A percentile compares a stretch with the other conserved stretches of the same genome.
Evolutionary conservation across 108 stramenopile genomes (phyloP).

Genomic region (Fistulifera pelliculosa): DNA sequence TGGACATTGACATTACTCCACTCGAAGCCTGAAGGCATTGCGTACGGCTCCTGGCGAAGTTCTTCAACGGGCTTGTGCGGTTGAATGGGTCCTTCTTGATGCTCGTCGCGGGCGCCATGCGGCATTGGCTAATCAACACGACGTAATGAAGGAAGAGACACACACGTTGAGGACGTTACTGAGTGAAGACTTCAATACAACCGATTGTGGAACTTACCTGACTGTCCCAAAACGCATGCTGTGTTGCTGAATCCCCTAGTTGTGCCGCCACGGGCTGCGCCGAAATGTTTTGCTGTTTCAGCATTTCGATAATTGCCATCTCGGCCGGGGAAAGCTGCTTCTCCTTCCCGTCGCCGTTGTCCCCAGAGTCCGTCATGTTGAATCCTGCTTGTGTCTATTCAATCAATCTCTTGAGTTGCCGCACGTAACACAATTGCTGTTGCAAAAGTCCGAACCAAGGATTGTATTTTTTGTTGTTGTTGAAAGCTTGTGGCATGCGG

Average conservation of each 20-base stretch:
- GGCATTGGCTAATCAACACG: slow-evolving; percentile 33
- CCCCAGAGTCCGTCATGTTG: slow-evolving; percentile 21
- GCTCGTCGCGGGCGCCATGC: slow-evolving; percentile 14
- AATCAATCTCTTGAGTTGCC: no score
- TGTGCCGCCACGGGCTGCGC: slow-evolving; percentile 14
- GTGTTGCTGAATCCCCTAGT: slow-evolving; percentile 18
- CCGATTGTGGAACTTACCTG: slow-evolving; percentile 49
- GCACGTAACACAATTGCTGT: no score
- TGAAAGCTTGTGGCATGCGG: no score
- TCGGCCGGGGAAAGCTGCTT: slow-evolving; percentile 13
- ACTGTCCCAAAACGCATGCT: slow-evolving; percentile 96
- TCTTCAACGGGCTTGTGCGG: slow-evolving; percentile 58
- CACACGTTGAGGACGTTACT: neutral
- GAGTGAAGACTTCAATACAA: slow-evolving; percentile 3
- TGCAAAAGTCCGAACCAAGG: no score
- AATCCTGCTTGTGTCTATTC: slow-evolving; percentile 1
- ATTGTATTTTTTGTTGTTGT: no score
- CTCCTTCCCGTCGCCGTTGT: slow-evolving; percentile 14
- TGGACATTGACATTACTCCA: slow-evolving; percentile 86
- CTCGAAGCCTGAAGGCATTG: slow-evolving; percentile 94
- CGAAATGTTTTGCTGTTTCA: slow-evolving; percentile 22
- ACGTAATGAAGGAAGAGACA: neutral
- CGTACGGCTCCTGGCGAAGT: slow-evolving; percentile 86
- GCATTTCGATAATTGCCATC: slow-evolving; percentile 28
- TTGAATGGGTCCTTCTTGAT: slow-evolving; percentile 79